Conservation (phyloP, 140 eudicot species). For the Ambrosia hybrid region DNA sequence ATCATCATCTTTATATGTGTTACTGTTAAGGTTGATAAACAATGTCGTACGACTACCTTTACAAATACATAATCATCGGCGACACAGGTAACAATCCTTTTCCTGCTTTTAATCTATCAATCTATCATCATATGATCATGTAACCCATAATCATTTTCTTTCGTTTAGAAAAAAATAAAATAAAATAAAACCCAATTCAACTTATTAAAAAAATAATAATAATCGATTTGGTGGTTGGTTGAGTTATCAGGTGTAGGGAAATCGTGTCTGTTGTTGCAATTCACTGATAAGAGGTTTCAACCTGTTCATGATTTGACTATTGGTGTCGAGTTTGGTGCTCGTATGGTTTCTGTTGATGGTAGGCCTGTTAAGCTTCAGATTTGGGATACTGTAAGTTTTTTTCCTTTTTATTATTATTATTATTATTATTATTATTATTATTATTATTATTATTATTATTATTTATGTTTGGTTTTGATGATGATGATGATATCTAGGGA, state of each 20-base stretch:
- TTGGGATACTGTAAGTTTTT: constrained; percentile 70
- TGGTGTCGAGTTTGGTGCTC: constrained; percentile 89
- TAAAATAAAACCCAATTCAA: neutral
- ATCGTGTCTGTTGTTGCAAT: constrained; percentile 79
- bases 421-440: no score
- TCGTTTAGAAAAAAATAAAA: no score
- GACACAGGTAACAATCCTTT: no score
- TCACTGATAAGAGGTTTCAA: constrained; percentile 84
- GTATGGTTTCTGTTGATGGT: constrained; percentile 61
- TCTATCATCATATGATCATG: no score
- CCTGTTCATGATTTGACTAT: constrained; percentile 88
- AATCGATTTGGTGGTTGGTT: neutral
- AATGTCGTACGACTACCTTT: constrained; percentile 86
- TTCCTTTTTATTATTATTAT: no score
- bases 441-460: neutral
- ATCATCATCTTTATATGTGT: constrained; percentile 12
- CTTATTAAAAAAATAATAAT: no score
- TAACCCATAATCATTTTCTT: no score
- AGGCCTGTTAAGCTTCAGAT: constrained; percentile 82
- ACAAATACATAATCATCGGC: constrained; percentile 87
- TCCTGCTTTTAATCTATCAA: no score
- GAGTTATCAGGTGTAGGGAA: constrained; percentile 65
- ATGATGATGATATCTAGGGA: constrained; percentile 5
- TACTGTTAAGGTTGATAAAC: constrained; percentile 1
- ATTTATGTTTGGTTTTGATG: neutral